Evolutionary conservation across 352 stramenopile species (phyloP), one percentile per base, ranked within the genome.

Genomic region (Nothophytophthora sp.): DNA sequence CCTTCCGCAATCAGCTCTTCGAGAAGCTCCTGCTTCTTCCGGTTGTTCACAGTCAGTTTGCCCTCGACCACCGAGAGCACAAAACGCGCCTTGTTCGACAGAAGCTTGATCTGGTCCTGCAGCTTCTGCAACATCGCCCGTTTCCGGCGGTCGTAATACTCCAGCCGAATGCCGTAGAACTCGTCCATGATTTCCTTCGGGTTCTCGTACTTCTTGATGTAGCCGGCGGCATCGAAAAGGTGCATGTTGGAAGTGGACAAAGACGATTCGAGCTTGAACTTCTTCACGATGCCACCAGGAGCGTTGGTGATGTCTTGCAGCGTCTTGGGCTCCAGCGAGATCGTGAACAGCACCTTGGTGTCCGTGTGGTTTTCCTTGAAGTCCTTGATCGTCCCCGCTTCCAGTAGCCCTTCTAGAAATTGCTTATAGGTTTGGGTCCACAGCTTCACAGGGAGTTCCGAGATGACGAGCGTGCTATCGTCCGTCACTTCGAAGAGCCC

Each of bases 371-470:
- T 96, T 46, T 98, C 89, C 34, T 91, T 91, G 55, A 97, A 97
- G 41, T 98, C 89, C 42, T 96, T 96, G 60, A 97, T 95, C 24
- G 74, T 86, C 13, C 65, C 73, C 0, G 66, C 82, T 24, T 97
- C 91, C 11, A 96, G 67, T 52, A 99, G 78, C 13, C 78, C 84
- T 33, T 98, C 76, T 32, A 99, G 74, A 42, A 91, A 92, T 18
- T 96, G 73, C 70, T 99, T 99, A 79, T 99, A 99, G 19, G 88
- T 74, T 52, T 97, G 90, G 1, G 97, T 99, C 97, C 97, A 99
- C 5, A 70, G 72, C 36, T 97, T 96, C 4, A 99, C 78, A 2
- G 97, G 97, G 25, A 99, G 85, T 54, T 99, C 97, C 3, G 88
- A 97, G 42, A 99, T 97, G 29, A 93, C 70, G n/a, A 99, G 63